Evolutionary conservation across 352 stramenopile species (phyloP).

Genomic region (Phytophthora hibernalis): DNA sequence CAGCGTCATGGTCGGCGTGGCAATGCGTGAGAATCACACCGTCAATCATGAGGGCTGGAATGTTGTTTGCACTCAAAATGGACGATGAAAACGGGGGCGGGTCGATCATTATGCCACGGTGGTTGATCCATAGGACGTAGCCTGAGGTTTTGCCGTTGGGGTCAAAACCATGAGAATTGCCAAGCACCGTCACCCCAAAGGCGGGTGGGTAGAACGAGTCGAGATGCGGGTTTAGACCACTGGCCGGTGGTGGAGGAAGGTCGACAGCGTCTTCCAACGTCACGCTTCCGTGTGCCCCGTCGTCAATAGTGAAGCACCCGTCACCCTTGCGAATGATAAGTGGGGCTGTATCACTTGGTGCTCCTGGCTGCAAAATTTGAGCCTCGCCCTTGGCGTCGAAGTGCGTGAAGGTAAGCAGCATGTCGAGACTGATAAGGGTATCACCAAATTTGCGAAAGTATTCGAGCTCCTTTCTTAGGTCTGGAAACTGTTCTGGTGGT

Average conservation of each 20-base stretch:
- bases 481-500: slow-evolving; percentile 60
- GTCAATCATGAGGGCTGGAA: slow-evolving; percentile 94
- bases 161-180: slow-evolving; percentile 97
- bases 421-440: slow-evolving; percentile 89
- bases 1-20: slow-evolving; percentile 96
- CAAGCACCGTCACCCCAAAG: slow-evolving; percentile 96
- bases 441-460: slow-evolving; percentile 93
- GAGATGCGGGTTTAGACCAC: slow-evolving; percentile 41
- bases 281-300: slow-evolving; percentile 60
- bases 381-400: slow-evolving; percentile 76
- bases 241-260: slow-evolving; percentile 48
- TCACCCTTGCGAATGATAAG: slow-evolving; percentile 78
- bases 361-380: slow-evolving; percentile 64
- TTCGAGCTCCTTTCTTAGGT: slow-evolving; percentile 85
- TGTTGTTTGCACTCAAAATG: slow-evolving; percentile 88
- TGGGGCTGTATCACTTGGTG: slow-evolving; percentile 32
- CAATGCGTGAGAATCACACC: slow-evolving; percentile 97
- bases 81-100: slow-evolving; percentile 92
- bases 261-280: slow-evolving; percentile 65
- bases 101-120: slow-evolving; percentile 97
- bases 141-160: slow-evolving; percentile 93
- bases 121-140: slow-evolving; percentile 98
- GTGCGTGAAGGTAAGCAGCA: slow-evolving; percentile 90
- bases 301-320: slow-evolving; percentile 65
- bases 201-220: slow-evolving; percentile 93